These are phyloP conservation scores for Fusarium chaquense DNA, from an alignment of 2,329 filamentous ascomycete genomes.

Conservation along the genomic window DNA sequence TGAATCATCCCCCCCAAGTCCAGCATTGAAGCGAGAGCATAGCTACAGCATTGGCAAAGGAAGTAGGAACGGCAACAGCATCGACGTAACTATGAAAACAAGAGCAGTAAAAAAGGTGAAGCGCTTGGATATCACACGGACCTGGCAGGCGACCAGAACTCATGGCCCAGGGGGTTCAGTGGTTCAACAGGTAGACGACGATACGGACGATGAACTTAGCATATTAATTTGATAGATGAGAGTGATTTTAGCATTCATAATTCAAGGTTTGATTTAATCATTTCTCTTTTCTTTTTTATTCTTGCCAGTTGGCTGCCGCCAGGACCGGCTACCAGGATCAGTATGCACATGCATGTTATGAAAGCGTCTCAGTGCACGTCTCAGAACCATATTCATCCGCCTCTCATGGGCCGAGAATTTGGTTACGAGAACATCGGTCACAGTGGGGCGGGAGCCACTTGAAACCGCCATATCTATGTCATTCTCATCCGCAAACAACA, in stretches of 20 bases:
- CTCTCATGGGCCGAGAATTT: slow-evolving; percentile 20
- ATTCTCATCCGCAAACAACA: slow-evolving; percentile 19
- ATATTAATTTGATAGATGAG: slow-evolving; percentile 27
- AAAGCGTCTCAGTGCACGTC: slow-evolving; percentile 34
- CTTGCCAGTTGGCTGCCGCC: not conserved
- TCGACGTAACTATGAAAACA: not conserved
- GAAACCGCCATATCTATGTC: slow-evolving; percentile 44
- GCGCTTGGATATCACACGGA: slow-evolving; percentile 31
- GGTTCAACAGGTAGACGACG: slow-evolving; percentile 8
- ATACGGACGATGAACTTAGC: slow-evolving; percentile 37
- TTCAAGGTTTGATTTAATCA: not conserved
- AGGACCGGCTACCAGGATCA: slow-evolving; percentile 9
- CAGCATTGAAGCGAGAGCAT: slow-evolving; percentile 2
- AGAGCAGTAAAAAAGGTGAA: slow-evolving; percentile 29
- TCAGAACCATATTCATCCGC: slow-evolving; percentile 38
- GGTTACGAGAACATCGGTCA: slow-evolving; percentile 36
- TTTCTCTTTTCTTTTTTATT: not conserved
- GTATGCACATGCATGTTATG: slow-evolving; percentile 10
- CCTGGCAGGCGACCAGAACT: slow-evolving; percentile 20
- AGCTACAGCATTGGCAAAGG: not conserved
- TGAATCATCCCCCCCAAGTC: not conserved
- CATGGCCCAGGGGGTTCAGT: slow-evolving; percentile 28
- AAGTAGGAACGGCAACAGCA: not conserved
- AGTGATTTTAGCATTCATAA: not conserved
- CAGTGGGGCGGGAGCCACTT: slow-evolving; percentile 41